These are phyloP conservation scores for Stephania yunnanensis DNA, from an alignment of 164 flowering plant species.

Conservation along the genomic window DNA sequence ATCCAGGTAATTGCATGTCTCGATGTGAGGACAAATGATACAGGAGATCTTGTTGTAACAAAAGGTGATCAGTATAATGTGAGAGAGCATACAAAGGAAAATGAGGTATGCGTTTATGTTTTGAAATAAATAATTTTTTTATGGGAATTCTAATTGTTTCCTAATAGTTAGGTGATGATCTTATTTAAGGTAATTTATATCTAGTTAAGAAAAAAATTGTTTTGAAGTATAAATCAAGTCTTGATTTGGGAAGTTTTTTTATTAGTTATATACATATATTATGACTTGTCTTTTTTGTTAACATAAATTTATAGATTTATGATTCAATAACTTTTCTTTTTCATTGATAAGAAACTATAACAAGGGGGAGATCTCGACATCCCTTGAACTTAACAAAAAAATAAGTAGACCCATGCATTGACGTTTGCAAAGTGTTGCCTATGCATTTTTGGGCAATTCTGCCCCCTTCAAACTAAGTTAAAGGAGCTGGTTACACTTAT, in stretches of 20 bases:
- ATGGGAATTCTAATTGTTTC: background rate
- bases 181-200: background rate
- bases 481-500: too few species aligned
- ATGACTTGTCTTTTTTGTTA: background rate
- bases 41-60: conserved; percentile 95
- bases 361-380: too few species aligned
- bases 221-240: background rate
- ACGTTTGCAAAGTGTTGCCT: too few species aligned
- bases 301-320: background rate
- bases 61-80: conserved; percentile 99
- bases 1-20: conserved; percentile 93
- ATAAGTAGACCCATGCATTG: too few species aligned
- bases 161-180: background rate
- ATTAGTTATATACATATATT: background rate
- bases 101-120: conserved; percentile 53
- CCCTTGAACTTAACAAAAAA: too few species aligned
- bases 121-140: background rate
- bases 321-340: too few species aligned
- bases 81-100: conserved; percentile 79
- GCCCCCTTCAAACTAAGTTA: too few species aligned
- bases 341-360: too few species aligned
- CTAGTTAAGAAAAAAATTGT: background rate
- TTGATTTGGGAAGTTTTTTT: background rate
- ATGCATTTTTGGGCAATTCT: too few species aligned
- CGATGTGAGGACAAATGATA: conserved; percentile 94